Evolutionary conservation across 108 stramenopile genomes (phyloP).

Genomic region (Fragilariopsis cylindrus): DNA sequence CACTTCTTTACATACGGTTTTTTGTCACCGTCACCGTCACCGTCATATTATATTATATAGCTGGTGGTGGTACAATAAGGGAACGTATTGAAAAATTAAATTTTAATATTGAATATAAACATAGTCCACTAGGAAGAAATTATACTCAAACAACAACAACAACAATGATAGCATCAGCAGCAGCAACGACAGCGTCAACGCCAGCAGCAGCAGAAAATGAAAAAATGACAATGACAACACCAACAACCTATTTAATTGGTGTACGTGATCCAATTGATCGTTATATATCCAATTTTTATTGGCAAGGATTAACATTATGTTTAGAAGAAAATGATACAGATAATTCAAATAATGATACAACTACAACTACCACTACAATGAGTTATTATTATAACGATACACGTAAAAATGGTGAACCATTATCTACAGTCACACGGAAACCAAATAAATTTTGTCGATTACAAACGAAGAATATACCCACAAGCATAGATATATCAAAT

Average conservation of each 20-base stretch:
- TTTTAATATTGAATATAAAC: neutral
- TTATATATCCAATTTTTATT: neutral
- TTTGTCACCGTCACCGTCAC: neutral
- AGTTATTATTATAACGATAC: no score
- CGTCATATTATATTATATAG: neutral
- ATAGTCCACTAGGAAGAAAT: no score
- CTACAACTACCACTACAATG: no score
- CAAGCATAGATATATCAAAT: neutral
- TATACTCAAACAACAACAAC: no score
- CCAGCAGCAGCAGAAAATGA: neutral
- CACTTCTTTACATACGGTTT: neutral
- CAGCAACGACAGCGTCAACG: no score
- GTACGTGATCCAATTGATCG: slow-evolving; percentile 1
- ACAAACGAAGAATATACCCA: no score
- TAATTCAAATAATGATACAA: no score
- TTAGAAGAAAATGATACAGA: no score
- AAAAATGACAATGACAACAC: neutral
- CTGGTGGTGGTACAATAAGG: neutral
- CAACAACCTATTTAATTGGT: neutral
- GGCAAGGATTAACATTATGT: neutral
- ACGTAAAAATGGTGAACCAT: no score
- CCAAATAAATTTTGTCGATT: no score
- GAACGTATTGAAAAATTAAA: neutral
- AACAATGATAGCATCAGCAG: no score
- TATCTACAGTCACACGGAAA: no score